phyloP scores from a whole-genome alignment of 2,329 filamentous ascomycete genomes.

The Cordyceps tenuipes region DNA sequence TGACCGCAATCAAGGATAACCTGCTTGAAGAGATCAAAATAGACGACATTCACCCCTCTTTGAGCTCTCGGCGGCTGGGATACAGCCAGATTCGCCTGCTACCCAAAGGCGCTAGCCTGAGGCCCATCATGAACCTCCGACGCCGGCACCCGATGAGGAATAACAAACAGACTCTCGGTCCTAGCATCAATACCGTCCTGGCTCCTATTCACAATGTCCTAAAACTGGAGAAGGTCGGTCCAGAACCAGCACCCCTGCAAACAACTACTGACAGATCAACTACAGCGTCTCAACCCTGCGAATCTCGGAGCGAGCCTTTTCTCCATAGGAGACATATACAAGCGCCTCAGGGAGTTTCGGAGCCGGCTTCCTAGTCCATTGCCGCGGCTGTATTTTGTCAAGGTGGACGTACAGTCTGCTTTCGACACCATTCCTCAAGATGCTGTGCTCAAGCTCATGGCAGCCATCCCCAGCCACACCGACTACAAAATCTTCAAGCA shows the following conservation, averaged over 20 bases:
- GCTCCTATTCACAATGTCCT: slow-evolving; percentile 68
- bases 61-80: slow-evolving; percentile 59
- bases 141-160: slow-evolving; percentile 46
- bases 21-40: slow-evolving; percentile 74
- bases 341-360: slow-evolving; percentile 63
- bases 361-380: slow-evolving; percentile 30
- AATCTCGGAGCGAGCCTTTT: slow-evolving; percentile 73
- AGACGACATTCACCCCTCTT: slow-evolving; percentile 44
- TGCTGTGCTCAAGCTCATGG: slow-evolving; percentile 59
- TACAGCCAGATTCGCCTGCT: slow-evolving; percentile 73
- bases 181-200: slow-evolving; percentile 44
- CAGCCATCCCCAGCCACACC: slow-evolving; percentile 44
- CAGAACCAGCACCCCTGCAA: not conserved
- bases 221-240: slow-evolving; percentile 63
- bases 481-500: slow-evolving; percentile 68
- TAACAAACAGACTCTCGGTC: slow-evolving; percentile 55
- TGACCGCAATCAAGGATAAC: slow-evolving; percentile 55
- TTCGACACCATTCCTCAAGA: slow-evolving; percentile 93
- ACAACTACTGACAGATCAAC: slow-evolving; percentile 12
- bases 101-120: slow-evolving; percentile 67
- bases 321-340: slow-evolving; percentile 73
- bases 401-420: slow-evolving; percentile 83
- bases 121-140: slow-evolving; percentile 82
- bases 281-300: slow-evolving; percentile 38
- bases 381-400: slow-evolving; percentile 69